Evolutionary conservation across 495 filamentous ascomycete genomes (phyloP).

Genomic region (Penicillium fimorum): DNA sequence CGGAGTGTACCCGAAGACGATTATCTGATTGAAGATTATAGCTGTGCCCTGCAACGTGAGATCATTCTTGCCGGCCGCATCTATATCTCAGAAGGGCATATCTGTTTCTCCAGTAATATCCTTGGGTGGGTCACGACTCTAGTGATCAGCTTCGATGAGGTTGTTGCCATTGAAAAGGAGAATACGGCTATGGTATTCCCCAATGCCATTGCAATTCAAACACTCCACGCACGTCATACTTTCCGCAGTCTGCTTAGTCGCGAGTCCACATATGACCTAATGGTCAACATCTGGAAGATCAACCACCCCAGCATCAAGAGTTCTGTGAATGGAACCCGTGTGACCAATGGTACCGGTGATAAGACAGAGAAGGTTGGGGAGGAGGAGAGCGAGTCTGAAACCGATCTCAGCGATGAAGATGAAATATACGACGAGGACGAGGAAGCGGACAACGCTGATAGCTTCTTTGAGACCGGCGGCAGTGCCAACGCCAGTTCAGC

Average conservation of each 20-base stretch:
- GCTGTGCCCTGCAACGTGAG: constrained; percentile 91
- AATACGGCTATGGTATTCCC: constrained; percentile 94
- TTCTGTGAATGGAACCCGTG: constrained; percentile 79
- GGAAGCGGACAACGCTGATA: constrained; percentile 54
- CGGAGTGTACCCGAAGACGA: constrained; percentile 97
- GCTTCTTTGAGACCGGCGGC: constrained; percentile 57
- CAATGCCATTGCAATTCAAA: constrained; percentile 96
- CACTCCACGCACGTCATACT: constrained; percentile 88
- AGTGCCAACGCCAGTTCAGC: constrained; percentile 61
- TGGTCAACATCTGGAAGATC: constrained; percentile 97
- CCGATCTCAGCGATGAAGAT: constrained; percentile 59
- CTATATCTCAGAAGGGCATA: constrained; percentile 94
- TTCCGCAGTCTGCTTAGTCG: constrained; percentile 94
- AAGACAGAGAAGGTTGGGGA: constrained; percentile 82
- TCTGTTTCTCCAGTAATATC: constrained; percentile 99
- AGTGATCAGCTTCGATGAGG: constrained; percentile 97
- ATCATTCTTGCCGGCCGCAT: constrained; percentile 92
- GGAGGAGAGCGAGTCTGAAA: constrained; percentile 51
- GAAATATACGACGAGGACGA: constrained; percentile 80
- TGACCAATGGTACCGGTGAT: constrained; percentile 77
- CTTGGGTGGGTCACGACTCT: constrained; percentile 96
- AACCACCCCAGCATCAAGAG: constrained; percentile 88
- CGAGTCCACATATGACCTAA: constrained; percentile 94
- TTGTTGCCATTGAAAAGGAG: constrained; percentile 95
- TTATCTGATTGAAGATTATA: constrained; percentile 97